Conservation (phyloP, 2,329 filamentous ascomycete species). For the Fusarium transvaalense region DNA sequence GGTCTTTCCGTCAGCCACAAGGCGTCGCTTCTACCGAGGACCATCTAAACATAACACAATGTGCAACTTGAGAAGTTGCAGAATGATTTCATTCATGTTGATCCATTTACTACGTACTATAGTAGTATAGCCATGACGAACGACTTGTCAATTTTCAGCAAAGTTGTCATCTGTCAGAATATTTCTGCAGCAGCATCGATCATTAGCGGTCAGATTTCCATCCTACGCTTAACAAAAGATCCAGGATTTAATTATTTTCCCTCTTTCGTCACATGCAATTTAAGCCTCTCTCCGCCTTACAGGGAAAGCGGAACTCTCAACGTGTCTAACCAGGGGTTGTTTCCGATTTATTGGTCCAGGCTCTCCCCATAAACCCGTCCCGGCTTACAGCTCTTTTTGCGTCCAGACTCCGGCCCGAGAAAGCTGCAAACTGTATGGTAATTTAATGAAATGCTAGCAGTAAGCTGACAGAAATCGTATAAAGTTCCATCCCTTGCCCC, state of each 20-base stretch:
- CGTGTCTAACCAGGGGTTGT: slow-evolving; percentile 3
- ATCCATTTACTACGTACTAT: background rate
- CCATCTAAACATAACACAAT: background rate
- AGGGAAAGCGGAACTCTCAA: slow-evolving; percentile 12
- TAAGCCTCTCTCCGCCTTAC: slow-evolving; percentile 19
- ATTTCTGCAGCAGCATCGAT: slow-evolving; percentile 6
- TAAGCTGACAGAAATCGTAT: slow-evolving; percentile 1
- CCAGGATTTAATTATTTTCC: slow-evolving; percentile 6
- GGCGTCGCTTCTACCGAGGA: background rate
- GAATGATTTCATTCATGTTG: background rate
- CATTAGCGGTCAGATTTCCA: background rate
- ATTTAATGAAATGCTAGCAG: background rate
- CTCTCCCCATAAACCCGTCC: background rate
- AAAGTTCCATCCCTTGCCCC: slow-evolving; percentile 9
- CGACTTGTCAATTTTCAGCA: background rate
- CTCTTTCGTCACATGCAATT: slow-evolving; percentile 22
- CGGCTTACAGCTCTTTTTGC: background rate
- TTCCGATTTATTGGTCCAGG: slow-evolving; percentile 30
- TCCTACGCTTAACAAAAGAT: slow-evolving; percentile 8
- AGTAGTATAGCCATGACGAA: background rate
- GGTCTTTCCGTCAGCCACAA: slow-evolving; percentile 23
- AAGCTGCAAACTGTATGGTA: background rate
- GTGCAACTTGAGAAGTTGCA: background rate
- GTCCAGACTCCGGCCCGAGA: background rate
- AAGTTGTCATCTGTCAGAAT: background rate